Percentiles rank a stretch among this genome's conserved stretches.
These are phyloP conservation scores for Testicularia cyperi DNA, from an alignment of 1,284 basidiomycete species.

Conservation along the genomic window DNA sequence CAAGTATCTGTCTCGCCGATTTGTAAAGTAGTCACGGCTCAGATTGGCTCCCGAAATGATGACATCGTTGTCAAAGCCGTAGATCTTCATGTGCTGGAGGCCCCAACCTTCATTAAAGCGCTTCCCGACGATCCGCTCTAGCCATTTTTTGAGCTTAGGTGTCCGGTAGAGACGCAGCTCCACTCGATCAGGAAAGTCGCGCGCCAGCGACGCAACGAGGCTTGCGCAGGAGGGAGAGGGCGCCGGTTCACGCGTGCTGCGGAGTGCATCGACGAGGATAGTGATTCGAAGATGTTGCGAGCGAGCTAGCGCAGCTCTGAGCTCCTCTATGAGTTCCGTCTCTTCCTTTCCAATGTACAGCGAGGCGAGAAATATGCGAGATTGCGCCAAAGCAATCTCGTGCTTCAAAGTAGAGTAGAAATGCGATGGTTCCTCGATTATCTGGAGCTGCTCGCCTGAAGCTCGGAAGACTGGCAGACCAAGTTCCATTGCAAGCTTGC, in stretches of 20 bases:
- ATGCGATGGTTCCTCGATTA: slow-evolving; percentile 23
- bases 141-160: slow-evolving; percentile 74
- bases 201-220: slow-evolving; percentile 40
- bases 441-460: slow-evolving; percentile 20
- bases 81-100: slow-evolving; percentile 96
- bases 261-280: slow-evolving; percentile 82
- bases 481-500: slow-evolving; percentile 9
- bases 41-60: slow-evolving; percentile 96
- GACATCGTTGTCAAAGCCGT: slow-evolving; percentile 86
- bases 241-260: slow-evolving; percentile 78
- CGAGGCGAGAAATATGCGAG: slow-evolving; percentile 46
- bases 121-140: slow-evolving; percentile 78
- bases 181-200: slow-evolving; percentile 71
- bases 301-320: slow-evolving; percentile 34
- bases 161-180: slow-evolving; percentile 75
- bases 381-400: slow-evolving; percentile 27
- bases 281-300: slow-evolving; percentile 72
- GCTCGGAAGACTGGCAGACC: slow-evolving; percentile 30
- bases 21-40: slow-evolving; percentile 87
- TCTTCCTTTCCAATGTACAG: slow-evolving; percentile 56
- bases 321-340: slow-evolving; percentile 31
- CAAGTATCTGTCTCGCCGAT: slow-evolving; percentile 92
- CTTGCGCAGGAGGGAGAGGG: slow-evolving; percentile 64
- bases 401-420: slow-evolving; percentile 34
- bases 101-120: slow-evolving; percentile 98